phyloP scores from a whole-genome alignment of 495 filamentous ascomycete species.

The Venustampulla echinocandica region DNA sequence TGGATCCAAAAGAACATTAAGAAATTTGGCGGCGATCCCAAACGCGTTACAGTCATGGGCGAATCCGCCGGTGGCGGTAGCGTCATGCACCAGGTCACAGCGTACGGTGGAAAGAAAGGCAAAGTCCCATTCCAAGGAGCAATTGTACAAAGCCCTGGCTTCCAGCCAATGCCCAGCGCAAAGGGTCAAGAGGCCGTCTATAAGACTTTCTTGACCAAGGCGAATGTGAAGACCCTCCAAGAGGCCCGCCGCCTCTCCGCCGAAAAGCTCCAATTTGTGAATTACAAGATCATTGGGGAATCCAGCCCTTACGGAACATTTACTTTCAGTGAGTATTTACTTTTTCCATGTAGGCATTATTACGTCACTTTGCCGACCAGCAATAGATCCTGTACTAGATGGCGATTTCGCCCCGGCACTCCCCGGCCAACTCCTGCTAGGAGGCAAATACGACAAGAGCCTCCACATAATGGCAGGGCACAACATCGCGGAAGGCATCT shows the following conservation, averaged over 20 bases:
- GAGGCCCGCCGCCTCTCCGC: conserved; percentile 42
- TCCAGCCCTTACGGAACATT: conserved; percentile 38
- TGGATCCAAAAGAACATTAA: conserved; percentile 67
- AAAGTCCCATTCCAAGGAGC: conserved; percentile 22
- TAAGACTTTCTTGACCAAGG: conserved; percentile 10
- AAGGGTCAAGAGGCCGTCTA: conserved; percentile 15
- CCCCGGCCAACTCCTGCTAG: conserved; percentile 46
- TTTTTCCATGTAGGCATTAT: too few species aligned
- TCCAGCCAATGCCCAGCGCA: conserved; percentile 11
- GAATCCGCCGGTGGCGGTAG: conserved; percentile 61
- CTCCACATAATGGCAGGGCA: conserved; percentile 49
- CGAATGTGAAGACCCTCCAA: conserved; percentile 34
- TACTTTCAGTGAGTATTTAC: too few species aligned
- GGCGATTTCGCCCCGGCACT: conserved; percentile 47
- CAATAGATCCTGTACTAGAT: conserved; percentile 51
- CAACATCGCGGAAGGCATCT: conserved; percentile 44
- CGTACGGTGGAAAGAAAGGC: conserved; percentile 34
- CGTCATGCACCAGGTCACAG: conserved; percentile 59
- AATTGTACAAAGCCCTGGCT: conserved; percentile 24
- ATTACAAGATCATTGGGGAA: conserved; percentile 37
- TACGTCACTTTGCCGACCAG: too few species aligned
- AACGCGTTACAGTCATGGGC: conserved; percentile 59
- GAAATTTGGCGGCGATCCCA: conserved; percentile 60
- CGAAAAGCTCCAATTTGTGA: conserved; percentile 39
- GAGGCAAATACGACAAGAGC: conserved; percentile 45